Evolutionary conservation across 1,284 basidiomycete genomes (phyloP).

Genomic region (Inonotus hispidus): DNA sequence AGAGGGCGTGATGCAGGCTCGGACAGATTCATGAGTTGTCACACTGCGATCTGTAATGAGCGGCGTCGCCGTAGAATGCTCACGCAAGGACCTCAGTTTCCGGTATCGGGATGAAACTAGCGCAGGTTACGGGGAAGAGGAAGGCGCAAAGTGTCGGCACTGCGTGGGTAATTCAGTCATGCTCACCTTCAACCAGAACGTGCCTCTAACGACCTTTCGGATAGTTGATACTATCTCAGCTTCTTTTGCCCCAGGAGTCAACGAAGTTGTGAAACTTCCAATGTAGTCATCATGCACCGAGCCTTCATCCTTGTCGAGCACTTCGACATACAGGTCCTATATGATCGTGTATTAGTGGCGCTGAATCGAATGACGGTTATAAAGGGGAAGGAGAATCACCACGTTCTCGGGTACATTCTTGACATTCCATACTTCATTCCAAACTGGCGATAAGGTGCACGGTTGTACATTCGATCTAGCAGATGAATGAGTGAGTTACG

Average conservation of each 20-base stretch:
- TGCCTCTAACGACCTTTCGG: conserved; percentile 45
- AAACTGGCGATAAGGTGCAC: conserved; percentile 56
- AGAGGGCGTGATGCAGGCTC: no score
- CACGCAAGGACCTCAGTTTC: no score
- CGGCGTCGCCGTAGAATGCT: no score
- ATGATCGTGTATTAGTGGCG: not conserved
- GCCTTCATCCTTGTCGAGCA: conserved; percentile 64
- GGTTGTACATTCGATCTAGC: conserved; percentile 58
- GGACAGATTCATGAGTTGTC: no score
- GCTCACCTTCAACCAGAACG: conserved; percentile 62
- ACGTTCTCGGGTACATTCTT: conserved; percentile 66
- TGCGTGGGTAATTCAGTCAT: no score
- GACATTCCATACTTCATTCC: conserved; percentile 69
- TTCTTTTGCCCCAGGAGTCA: conserved; percentile 56
- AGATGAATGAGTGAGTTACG: not conserved
- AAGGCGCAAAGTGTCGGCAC: not conserved
- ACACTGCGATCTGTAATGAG: no score
- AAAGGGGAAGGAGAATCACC: conserved; percentile 12
- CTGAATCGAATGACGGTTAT: not conserved
- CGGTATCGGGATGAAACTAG: not conserved
- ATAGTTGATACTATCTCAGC: conserved; percentile 49
- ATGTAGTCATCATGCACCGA: conserved; percentile 55
- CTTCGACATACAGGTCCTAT: conserved; percentile 41
- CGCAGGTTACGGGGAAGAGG: not conserved
- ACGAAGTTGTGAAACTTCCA: conserved; percentile 52